These are phyloP conservation scores for Pseudogymnoascus sp. DNA, from an alignment of 2,329 filamentous ascomycete genomes.

Conservation along the genomic window DNA sequence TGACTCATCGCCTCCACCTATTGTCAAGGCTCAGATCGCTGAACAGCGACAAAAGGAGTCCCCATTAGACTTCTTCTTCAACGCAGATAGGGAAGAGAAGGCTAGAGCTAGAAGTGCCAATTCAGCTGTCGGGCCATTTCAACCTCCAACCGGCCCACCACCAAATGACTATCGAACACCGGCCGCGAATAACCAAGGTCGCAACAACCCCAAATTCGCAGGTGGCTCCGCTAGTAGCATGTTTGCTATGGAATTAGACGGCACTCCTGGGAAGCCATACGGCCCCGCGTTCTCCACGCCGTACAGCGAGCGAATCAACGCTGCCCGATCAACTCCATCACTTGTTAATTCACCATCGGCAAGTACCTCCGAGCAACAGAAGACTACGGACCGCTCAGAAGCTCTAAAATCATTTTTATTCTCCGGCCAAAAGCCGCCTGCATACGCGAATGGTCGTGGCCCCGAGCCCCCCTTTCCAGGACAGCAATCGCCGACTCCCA, in stretches of 20 bases:
- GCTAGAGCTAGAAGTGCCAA: conserved; percentile 50
- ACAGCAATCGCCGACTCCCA: not conserved
- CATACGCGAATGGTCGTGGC: not conserved
- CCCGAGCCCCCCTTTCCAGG: not conserved
- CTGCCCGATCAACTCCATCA: conserved; percentile 33
- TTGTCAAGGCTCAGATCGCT: conserved; percentile 46
- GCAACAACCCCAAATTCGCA: conserved; percentile 32
- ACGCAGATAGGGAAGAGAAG: conserved; percentile 73
- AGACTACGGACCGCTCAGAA: conserved; percentile 35
- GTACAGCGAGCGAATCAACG: conserved; percentile 53
- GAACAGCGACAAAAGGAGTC: conserved; percentile 56
- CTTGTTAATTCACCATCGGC: not conserved
- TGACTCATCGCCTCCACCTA: conserved; percentile 31
- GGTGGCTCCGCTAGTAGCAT: conserved; percentile 46
- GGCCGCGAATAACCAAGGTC: conserved; percentile 23
- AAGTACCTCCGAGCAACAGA: conserved; percentile 24
- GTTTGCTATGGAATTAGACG: conserved; percentile 62
- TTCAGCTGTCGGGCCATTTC: conserved; percentile 37
- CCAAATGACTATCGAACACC: conserved; percentile 25
- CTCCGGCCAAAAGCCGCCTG: conserved; percentile 24
- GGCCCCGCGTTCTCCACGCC: conserved; percentile 63
- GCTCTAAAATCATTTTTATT: conserved; percentile 52
- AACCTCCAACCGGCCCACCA: conserved; percentile 39
- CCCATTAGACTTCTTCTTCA: conserved; percentile 84
- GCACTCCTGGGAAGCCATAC: conserved; percentile 44